Base-by-base conservation (phyloP, 805 yeast species). In the Kodamaea kaohsiungensis region DNA sequence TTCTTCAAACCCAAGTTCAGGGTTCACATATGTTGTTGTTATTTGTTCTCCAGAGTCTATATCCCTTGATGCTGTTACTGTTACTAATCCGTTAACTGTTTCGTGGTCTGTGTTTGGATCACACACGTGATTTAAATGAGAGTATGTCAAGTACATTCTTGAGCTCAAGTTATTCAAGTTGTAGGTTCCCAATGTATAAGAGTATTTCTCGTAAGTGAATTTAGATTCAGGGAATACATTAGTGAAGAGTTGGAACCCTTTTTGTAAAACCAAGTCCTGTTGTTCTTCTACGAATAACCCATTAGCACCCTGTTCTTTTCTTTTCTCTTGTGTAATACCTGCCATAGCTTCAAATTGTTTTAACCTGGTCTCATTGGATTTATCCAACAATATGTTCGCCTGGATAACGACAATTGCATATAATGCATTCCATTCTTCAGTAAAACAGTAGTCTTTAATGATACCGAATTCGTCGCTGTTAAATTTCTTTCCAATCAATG, bases 71-170 rank as follows among this genome's bases (percentile, higher is more conserved):
- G 96, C 91, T 27, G 48, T 56, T 52, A 66, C 76, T 13, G 46
- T 43, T 0, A 87, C 82, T 59, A 79, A 82, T 57, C 89, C 74
- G 3, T 89, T 88, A 17, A 78, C 79, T 7, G 77, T 70, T 48
- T 80, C 76, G 30, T 82, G 85, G 37, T 78, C 75, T 2, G 85
- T 85, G 62, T 86, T 89, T 1, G 95, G 92, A 42, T 79, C 83
- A 71, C 96, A 90, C 61, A 76, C 78, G 65, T 90, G 96, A 63
- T 89, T 89, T 62, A 89, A 71, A 63, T 88, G 88, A 0, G 95
- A 83, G 56, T 87, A 88, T 7, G 78, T 64, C 56, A 83, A 74
- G 65, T 76, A 89, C 15, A 88, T 63, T 48, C 84, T 81, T 1
- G 87, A 84, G 52, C 85, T 86, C 50, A 86, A 72, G 61, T 88